Percentiles rank a stretch among this genome's conserved stretches.
Conservation (phyloP, 495 filamentous ascomycete genomes). For the Aspergillus bertholletiae region DNA sequence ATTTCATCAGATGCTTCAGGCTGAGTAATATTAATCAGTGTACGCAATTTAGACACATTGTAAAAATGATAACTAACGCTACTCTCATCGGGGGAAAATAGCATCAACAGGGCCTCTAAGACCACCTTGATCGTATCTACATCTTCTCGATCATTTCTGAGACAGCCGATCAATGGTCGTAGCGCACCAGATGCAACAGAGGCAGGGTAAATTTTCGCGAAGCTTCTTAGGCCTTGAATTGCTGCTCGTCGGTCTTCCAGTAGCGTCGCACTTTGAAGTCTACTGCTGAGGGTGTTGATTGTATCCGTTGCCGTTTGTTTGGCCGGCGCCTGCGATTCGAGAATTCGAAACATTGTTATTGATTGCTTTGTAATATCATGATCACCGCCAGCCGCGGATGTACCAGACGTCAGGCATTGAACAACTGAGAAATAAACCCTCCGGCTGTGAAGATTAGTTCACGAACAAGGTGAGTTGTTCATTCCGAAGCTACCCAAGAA, state of each 20-base stretch:
- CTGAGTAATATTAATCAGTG: slow-evolving; percentile 39
- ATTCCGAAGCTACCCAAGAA: slow-evolving; percentile 4
- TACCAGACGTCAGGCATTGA: slow-evolving; percentile 31
- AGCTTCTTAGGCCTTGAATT: slow-evolving; percentile 88
- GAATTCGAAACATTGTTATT: slow-evolving; percentile 78
- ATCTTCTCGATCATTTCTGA: slow-evolving; percentile 88
- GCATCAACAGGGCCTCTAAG: slow-evolving; percentile 89
- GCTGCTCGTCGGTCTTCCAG: slow-evolving; percentile 92
- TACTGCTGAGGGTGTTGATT: slow-evolving; percentile 81
- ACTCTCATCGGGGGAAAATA: slow-evolving; percentile 72
- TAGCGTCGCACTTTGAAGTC: slow-evolving; percentile 81
- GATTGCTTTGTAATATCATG: slow-evolving; percentile 41
- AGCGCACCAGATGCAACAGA: slow-evolving; percentile 92
- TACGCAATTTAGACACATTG: not conserved
- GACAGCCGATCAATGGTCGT: slow-evolving; percentile 76
- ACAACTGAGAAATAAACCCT: not conserved
- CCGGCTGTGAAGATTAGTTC: not conserved
- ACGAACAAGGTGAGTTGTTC: slow-evolving; percentile 19
- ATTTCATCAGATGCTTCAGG: slow-evolving; percentile 97
- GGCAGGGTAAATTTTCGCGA: slow-evolving; percentile 92
- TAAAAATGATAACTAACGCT: slow-evolving; percentile 49
- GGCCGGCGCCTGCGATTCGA: slow-evolving; percentile 78
- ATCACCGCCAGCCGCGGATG: slow-evolving; percentile 35
- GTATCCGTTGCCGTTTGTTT: slow-evolving; percentile 95
- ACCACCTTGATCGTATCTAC: slow-evolving; percentile 94